Conservation (phyloP, 306 rosid species). For the Abrus pulchellus region DNA sequence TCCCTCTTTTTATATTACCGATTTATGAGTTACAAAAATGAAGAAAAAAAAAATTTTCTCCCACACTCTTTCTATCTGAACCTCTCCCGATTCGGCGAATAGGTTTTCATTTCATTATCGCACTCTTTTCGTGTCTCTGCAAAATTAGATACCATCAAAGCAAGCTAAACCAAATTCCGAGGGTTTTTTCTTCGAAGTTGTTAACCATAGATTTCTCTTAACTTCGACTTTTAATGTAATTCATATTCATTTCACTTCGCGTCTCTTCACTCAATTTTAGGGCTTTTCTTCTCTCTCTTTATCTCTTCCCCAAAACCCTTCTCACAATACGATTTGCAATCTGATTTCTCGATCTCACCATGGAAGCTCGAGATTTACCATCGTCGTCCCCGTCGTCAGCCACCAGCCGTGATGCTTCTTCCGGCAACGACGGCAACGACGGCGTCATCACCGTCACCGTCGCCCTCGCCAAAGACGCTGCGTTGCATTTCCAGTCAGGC, state of each 20-base stretch:
- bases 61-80: slow-evolving; percentile 56
- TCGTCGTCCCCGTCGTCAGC: slow-evolving; percentile 58
- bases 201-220: slow-evolving; percentile 4
- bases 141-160: slow-evolving; percentile 50
- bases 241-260: slow-evolving; percentile 42
- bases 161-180: slow-evolving; percentile 24
- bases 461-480: slow-evolving; percentile 84
- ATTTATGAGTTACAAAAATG: slow-evolving; percentile 2
- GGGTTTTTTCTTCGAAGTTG: slow-evolving; percentile 49
- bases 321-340: slow-evolving; percentile 45
- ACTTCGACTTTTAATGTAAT: slow-evolving; percentile 54
- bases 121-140: slow-evolving; percentile 28
- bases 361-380: slow-evolving; percentile 82
- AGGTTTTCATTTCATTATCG: slow-evolving; percentile 46
- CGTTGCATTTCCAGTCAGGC: slow-evolving; percentile 81
- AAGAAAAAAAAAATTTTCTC: neutral
- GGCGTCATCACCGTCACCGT: slow-evolving; percentile 64
- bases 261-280: slow-evolving; percentile 48
- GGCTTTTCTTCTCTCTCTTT: slow-evolving; percentile 43
- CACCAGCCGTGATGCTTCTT: slow-evolving; percentile 72
- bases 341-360: slow-evolving; percentile 75
- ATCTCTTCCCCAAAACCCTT: slow-evolving; percentile 50
- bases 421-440: slow-evolving; percentile 67
- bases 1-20: neutral
- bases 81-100: slow-evolving; percentile 55